phyloP scores from a whole-genome alignment of 2,329 filamentous ascomycete species.

The Xylaria sp. region DNA sequence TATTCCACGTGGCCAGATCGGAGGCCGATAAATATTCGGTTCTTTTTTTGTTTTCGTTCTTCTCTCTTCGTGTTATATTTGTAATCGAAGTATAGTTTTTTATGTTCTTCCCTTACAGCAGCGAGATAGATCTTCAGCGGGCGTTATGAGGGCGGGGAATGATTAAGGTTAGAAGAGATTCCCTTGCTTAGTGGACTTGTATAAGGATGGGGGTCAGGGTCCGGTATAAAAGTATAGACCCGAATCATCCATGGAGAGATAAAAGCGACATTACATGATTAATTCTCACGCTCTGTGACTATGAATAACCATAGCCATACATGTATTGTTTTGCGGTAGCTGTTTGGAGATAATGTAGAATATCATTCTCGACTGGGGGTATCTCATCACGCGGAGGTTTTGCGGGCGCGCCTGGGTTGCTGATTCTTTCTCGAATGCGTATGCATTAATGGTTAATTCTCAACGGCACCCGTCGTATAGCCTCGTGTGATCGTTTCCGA shows the following conservation, averaged over 20 bases:
- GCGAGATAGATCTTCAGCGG: not conserved
- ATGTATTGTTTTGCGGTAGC: not conserved
- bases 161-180: not conserved
- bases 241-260: not conserved
- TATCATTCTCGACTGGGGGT: not conserved
- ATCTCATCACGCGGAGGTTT: not conserved
- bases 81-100: not conserved
- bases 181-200: not conserved
- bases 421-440: too few species aligned
- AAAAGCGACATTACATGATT: not conserved
- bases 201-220: not conserved
- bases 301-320: not conserved
- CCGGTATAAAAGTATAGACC: slow-evolving; percentile 15
- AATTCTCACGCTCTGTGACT: not conserved
- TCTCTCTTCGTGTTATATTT: not conserved
- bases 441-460: not conserved
- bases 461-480: too few species aligned
- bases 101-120: not conserved
- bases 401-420: too few species aligned
- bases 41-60: not conserved
- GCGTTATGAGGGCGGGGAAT: slow-evolving; percentile 6
- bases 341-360: not conserved
- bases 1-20: slow-evolving; percentile 65
- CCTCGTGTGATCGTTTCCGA: too few species aligned
- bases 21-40: slow-evolving; percentile 52